Base-by-base conservation (phyloP, 768 basidiomycete species). In the Tricholoma furcatifolium region DNA sequence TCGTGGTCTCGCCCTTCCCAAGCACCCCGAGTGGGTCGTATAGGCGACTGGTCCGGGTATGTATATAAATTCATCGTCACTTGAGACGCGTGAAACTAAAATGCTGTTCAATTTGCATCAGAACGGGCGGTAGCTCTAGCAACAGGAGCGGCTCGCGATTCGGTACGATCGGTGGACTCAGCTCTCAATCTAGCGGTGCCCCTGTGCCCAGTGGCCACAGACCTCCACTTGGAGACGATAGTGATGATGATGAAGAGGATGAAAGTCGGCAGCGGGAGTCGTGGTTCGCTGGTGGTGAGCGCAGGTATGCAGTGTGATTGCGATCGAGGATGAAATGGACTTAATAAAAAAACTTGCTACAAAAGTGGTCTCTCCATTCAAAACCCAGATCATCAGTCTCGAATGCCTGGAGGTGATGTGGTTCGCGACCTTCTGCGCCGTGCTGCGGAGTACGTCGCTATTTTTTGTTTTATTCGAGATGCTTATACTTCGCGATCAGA, bases 231-330 rank as follows among this genome's bases (percentile, higher is more conserved):
- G 51, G 47, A 6, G 60, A 60, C 30, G 65, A 66, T 27, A 70
- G 72, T 6, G 75, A 74, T 49, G 77, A 77, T 44, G 78, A 80
- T 12, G 82, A 81, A 24, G 83, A 83, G 1, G 78, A 76, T 10
- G 75, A 74, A 3, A 78, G 79, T 34, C 74, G 74, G 6, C 71
- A 78, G 39, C 72, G 76, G 1, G 83, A 91, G 61, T 85, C 77
- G 59, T 91, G 87, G 79, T 98, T 92, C 68, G 87, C 96, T 3
- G 96, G 96, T n/a, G 96, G 96, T 0, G 96, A 96, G 67, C 76
- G 91, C 64, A 94, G 93, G 94, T 91, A 31, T 30, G 66, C 14
- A 32, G 6, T 11, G 31, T 43, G 9, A 17, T 38, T 5, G 21
- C 23, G 24, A 36, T 17, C 4, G 17, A 41, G 7, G 9, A 38